Base-by-base conservation (phyloP, 2,329 filamentous ascomycete species). In the Colletotrichum gigasporum region DNA sequence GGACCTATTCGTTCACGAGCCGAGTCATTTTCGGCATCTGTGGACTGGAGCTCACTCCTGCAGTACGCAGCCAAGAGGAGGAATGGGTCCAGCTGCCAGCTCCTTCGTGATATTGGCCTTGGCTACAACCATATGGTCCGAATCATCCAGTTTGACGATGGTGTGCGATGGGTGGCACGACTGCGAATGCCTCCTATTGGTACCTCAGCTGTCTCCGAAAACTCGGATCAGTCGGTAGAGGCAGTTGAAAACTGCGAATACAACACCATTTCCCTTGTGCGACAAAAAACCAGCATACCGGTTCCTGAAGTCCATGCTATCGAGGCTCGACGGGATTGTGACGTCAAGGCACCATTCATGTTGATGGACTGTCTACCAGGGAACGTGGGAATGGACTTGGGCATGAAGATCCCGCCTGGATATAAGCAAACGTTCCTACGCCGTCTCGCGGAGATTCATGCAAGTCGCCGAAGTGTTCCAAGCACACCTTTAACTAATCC, bases 321-420 rank as follows among this genome's bases (percentile, higher is more conserved):
- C 14, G 10, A 57, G 32, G 28, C 20, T 28, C 5, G 11, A 57
- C 7, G 42, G 16, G 30, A 37, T 12, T 14, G 22, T 37, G 7
- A 34, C 41, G 32, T 47, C 2, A 35, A 18, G 30, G 53, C 41
- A 57, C 30, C 26, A 26, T 57, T 57, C 6, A 45, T 57, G 30
- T 47, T 47, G 11, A 57, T 57, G 16, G 53, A 57, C 14, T 57
- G 16, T 32, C 42, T 57, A 35, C 32, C 16, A 35, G 53, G 53
- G 18, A 57, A 37, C 32, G 20, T 57, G 5, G 53, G 30, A 57
- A 48, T 47, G 16, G 53, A 57, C 30, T 35, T 47, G 14, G 53
- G 53, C 30, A 47, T 45, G 20, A 37, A 18, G 20, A 39, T 53
- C 9, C 50, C 11, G n/a, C 50, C 14, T 12, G 30, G n/a, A 35